Conservation (phyloP, 148 eudicot genomes). For the Salicornia ramosissima region DNA sequence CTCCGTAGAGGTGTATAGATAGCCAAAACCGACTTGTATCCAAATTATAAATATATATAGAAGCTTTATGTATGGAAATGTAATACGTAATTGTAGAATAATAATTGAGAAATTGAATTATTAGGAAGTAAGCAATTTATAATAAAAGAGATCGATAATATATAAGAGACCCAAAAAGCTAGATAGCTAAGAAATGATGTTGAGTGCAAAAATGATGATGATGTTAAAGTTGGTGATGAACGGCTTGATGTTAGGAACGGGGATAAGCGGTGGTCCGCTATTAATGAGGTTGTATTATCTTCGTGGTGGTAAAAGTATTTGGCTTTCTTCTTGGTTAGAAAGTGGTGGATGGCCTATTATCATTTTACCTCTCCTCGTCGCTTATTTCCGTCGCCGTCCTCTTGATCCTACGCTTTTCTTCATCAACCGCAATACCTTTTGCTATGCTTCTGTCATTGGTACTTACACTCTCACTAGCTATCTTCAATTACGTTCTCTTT, state of each 20-base stretch:
- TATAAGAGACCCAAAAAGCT: too few relatives aligned
- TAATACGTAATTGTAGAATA: too few relatives aligned
- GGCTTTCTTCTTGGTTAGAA: slow-evolving; percentile 49
- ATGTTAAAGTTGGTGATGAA: slow-evolving; percentile 34
- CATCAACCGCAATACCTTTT: slow-evolving; percentile 28
- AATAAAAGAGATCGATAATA: too few relatives aligned
- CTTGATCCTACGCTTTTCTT: slow-evolving; percentile 22
- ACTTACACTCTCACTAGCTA: background rate
- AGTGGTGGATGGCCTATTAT: slow-evolving; percentile 63
- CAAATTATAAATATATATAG: too few relatives aligned
- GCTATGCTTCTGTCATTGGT: slow-evolving; percentile 20
- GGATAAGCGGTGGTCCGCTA: slow-evolving; percentile 58
- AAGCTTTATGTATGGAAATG: too few relatives aligned
- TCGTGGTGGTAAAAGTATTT: slow-evolving; percentile 59
- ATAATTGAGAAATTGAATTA: too few relatives aligned
- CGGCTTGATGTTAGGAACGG: slow-evolving; percentile 38
- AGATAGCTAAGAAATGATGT: too few relatives aligned
- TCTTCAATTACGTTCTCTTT: too few relatives aligned
- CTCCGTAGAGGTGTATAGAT: too few relatives aligned
- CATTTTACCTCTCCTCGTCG: slow-evolving; percentile 32
- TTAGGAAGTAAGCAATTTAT: too few relatives aligned
- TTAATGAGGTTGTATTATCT: slow-evolving; percentile 62
- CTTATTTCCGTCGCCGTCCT: slow-evolving; percentile 38
- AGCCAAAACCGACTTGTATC: too few relatives aligned
- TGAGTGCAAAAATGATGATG: slow-evolving; percentile 29